Base-by-base conservation (phyloP, 805 yeast species). In the Candida gorgasii region DNA sequence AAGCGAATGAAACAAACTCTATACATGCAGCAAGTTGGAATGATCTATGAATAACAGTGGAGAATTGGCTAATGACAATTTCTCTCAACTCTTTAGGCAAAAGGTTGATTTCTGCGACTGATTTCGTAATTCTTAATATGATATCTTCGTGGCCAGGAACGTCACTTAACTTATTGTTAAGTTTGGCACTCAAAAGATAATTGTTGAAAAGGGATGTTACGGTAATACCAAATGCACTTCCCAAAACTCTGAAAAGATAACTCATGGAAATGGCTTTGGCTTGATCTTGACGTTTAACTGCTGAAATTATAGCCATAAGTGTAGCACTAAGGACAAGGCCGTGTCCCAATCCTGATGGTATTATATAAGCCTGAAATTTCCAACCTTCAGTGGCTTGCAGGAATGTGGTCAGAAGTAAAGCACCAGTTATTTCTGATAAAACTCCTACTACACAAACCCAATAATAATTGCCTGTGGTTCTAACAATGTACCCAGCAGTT, bases 361-460 rank as follows among this genome's bases (percentile, higher is more conserved):
- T 11, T 8, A 36, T 7, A 8, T 15, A 36, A 6, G 15, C 31
- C 4, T 36, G 31, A 26, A 24, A 24, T 8, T 24, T 23, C 39
- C 39, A 36, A 9, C 23, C 31, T 36, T 6, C 32, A 17, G 31
- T 23, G 24, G 30, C 8, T 6, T 15, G 12, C 12, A 8, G n/a
- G 16, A 36, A 24, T 4, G 23, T 36, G 9, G 31, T 24, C 31
- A 23, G 32, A 15, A 36, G 23, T 4, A 36, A 8, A 15, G 17
- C 16, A 15, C 39, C 39, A 15, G 15, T 7, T 8, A 24, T 15
- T 16, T 24, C 31, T 8, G 20, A 9, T 9, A 18, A 4, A 11
- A 28, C 34, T 28, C 40, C 40, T 5, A 29, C 4, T 4, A 37
- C 40, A 37, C 30, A 26, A 7, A 37, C 34, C 34, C 34, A 28